Percentiles rank a stretch among this genome's conserved stretches.
Conservation (phyloP, 495 filamentous ascomycete species). For the Lepidopterella palustris region DNA sequence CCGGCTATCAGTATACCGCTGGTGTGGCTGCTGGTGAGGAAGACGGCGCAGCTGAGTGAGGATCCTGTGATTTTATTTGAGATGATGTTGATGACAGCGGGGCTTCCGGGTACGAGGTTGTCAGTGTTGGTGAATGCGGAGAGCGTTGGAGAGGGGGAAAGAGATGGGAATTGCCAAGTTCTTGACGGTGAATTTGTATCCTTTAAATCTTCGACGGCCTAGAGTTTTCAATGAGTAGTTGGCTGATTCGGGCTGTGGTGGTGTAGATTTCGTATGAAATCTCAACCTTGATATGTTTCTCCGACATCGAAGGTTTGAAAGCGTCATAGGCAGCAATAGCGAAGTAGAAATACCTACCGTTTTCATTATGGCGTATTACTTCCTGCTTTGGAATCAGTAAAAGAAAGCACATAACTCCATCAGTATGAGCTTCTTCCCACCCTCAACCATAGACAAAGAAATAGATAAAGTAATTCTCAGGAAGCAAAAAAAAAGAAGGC, state of each 20-base stretch:
- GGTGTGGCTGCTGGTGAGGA: conserved; percentile 56
- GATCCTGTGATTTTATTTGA: conserved; percentile 73
- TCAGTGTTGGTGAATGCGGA: conserved; percentile 61
- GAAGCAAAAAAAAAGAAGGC: conserved; percentile 2
- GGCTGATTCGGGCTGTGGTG: not conserved
- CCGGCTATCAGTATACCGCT: conserved; percentile 52
- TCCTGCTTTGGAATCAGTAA: not conserved
- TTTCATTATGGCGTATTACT: not conserved
- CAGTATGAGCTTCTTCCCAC: not conserved
- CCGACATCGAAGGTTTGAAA: not conserved
- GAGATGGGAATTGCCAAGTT: conserved; percentile 66
- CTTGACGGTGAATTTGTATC: conserved; percentile 46
- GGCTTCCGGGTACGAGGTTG: conserved; percentile 64
- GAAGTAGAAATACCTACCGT: not conserved
- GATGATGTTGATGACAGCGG: conserved; percentile 72
- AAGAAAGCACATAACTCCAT: too few relatives aligned
- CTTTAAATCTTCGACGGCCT: not conserved
- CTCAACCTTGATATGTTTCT: not conserved
- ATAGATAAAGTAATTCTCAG: not conserved
- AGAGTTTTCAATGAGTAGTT: not conserved
- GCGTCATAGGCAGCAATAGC: not conserved
- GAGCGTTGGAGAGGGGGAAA: conserved; percentile 50
- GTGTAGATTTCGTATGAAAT: not conserved
- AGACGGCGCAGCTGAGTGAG: conserved; percentile 48
- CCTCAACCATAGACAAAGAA: not conserved